Base-by-base conservation (phyloP, 2,329 filamentous ascomycete species). In the Penicillium sp. region DNA sequence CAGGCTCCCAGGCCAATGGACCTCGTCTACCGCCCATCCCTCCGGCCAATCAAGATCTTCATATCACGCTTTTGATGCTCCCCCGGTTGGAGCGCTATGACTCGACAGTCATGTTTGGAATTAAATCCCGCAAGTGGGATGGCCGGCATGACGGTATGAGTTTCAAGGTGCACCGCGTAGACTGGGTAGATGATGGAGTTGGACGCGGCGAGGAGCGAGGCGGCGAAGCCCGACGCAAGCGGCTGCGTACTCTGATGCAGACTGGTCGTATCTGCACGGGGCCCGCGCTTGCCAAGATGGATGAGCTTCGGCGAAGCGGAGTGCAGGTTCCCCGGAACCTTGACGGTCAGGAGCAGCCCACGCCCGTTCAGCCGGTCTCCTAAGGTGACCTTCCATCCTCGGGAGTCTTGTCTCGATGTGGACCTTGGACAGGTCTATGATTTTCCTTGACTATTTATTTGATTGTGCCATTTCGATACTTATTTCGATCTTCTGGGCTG, bases 11-110 rank as follows among this genome's bases (percentile, higher is more conserved):
- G 14, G 60, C 60, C 14, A 69, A 71, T 20, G 67, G 65, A 33
- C 70, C 73, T 11, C 66, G 67, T 33, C 60, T 70, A 9, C 77
- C 78, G 1, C 71, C 73, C 41, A 66, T 79, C 46, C 86, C 86
- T 1, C 85, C 84, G 1, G 75, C 75, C 50, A 85, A 88, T 55
- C 87, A 88, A 63, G 94, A 97, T 69, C 77, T 96, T 41, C 90
- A 97, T 63, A 89, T 99, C 61, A 95, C 90, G 15, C 73, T 97
- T 0, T 77, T 97, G 12, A 86, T 99, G 12, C 80, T 97, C 0
- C 94, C 93, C 0, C 81, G 85, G 1, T 78, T 99, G 3, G 82
- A 90, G 59, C 85, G 85, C 57, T 99, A 97, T 69, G 79, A 84
- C 0, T 85, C 86, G 6, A 88, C 85, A 0, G 88, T 88, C 1